Conservation (phyloP, 352 stramenopile genomes). For the Elongisporangium prolatum region DNA sequence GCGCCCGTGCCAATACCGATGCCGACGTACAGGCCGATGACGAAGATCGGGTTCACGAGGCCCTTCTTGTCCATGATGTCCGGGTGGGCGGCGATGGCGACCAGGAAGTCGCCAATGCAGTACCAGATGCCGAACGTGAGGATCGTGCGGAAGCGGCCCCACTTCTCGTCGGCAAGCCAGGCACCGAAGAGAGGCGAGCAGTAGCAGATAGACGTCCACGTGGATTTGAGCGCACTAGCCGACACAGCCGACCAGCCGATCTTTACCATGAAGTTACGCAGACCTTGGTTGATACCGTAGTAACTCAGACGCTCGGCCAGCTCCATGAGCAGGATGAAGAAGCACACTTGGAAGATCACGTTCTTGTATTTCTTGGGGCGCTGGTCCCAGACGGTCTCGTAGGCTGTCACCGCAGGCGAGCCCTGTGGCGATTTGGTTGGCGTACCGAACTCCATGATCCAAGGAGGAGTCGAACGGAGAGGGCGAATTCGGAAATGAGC, state of each 20-base stretch:
- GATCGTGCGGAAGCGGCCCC: constrained; percentile 56
- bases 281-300: constrained; percentile 50
- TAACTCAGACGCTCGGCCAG: constrained; percentile 55
- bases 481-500: constrained; percentile 3
- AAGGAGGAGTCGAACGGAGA: neutral
- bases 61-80: constrained; percentile 33
- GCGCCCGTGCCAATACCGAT: constrained; percentile 36
- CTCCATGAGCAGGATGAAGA: constrained; percentile 64
- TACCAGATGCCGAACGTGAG: constrained; percentile 59
- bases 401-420: constrained; percentile 8
- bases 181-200: constrained; percentile 44
- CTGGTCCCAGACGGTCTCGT: constrained; percentile 29
- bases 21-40: constrained; percentile 47
- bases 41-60: constrained; percentile 46
- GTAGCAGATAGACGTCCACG: constrained; percentile 59
- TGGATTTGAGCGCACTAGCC: constrained; percentile 46
- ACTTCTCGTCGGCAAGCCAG: constrained; percentile 55
- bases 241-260: constrained; percentile 48
- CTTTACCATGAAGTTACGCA: constrained; percentile 56
- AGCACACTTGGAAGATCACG: constrained; percentile 46
- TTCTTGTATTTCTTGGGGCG: constrained; percentile 48
- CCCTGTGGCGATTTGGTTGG: constrained; percentile 14
- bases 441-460: constrained; percentile 7
- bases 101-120: constrained; percentile 52
- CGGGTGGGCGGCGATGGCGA: constrained; percentile 51